phyloP scores from a whole-genome alignment of 805 yeast genomes.

The Limtongia smithiae region DNA sequence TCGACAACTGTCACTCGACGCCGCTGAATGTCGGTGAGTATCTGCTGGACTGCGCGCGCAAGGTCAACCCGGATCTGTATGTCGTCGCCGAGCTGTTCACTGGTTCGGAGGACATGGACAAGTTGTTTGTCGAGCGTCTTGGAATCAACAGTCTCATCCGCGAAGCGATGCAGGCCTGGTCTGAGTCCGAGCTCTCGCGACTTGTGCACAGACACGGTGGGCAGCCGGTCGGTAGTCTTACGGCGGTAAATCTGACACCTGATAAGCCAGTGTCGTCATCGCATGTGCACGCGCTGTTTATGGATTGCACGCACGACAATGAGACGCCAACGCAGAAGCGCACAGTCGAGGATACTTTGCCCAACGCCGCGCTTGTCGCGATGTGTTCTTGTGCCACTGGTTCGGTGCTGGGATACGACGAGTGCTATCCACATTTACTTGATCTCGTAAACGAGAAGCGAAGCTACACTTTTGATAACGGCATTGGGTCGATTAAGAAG shows the following conservation, averaged over 20 bases:
- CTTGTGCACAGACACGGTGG: conserved; percentile 92
- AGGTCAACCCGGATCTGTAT: conserved; percentile 76
- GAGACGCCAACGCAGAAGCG: conserved; percentile 85
- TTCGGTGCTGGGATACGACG: conserved; percentile 90
- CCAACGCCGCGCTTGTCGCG: conserved; percentile 91
- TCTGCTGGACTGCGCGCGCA: conserved; percentile 81
- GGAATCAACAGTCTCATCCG: conserved; percentile 87
- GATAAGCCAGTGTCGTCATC: conserved; percentile 53
- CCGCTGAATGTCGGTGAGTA: conserved; percentile 93
- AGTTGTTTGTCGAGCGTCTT: conserved; percentile 81
- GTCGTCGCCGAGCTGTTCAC: conserved; percentile 93
- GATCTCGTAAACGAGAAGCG: conserved; percentile 78
- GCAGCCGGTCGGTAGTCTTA: conserved; percentile 84
- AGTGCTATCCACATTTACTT: conserved; percentile 75
- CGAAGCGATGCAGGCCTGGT: conserved; percentile 97
- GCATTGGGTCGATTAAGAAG: conserved; percentile 72
- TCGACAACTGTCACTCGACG: conserved; percentile 95
- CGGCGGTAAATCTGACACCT: conserved; percentile 42
- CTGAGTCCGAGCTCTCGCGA: conserved; percentile 78
- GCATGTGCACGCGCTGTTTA: conserved; percentile 88
- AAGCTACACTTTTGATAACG: conserved; percentile 51
- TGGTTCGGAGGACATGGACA: conserved; percentile 89
- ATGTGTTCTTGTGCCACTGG: conserved; percentile 93
- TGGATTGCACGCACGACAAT: conserved; percentile 98
- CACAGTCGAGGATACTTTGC: conserved; percentile 89